These are phyloP conservation scores for Kalmusia sp. DNA, from an alignment of 2,329 filamentous ascomycete genomes.

Conservation along the genomic window DNA sequence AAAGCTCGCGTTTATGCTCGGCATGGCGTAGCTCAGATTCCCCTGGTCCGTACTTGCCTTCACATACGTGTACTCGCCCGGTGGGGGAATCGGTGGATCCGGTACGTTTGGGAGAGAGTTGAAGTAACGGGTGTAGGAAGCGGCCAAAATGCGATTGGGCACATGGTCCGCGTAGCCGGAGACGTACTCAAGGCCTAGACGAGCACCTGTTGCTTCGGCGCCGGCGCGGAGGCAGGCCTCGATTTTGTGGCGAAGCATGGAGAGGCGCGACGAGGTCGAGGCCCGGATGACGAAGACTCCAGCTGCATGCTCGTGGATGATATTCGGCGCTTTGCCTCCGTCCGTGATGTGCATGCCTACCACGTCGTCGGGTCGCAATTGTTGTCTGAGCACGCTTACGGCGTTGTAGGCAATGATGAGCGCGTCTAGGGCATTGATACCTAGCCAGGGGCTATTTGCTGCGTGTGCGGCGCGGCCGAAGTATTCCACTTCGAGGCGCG, in stretches of 20 bases:
- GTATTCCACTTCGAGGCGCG: conserved; percentile 25
- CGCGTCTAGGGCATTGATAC: conserved; percentile 51
- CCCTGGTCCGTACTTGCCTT: conserved; percentile 67
- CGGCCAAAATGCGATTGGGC: conserved; percentile 59
- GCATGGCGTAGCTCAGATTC: conserved; percentile 64
- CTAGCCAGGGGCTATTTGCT: conserved; percentile 48
- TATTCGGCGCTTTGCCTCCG: conserved; percentile 42
- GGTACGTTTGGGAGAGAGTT: conserved; percentile 23
- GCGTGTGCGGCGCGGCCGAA: conserved; percentile 45
- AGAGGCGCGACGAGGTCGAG: conserved; percentile 31
- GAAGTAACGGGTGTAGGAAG: conserved; percentile 39
- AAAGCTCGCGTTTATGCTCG: conserved; percentile 62
- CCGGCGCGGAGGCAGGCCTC: conserved; percentile 56
- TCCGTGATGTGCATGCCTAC: conserved; percentile 43
- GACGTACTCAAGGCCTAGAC: conserved; percentile 51
- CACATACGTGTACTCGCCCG: conserved; percentile 25
- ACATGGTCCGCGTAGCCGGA: conserved; percentile 63
- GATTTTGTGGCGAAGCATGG: conserved; percentile 40
- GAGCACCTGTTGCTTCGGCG: conserved; percentile 59
- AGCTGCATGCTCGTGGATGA: conserved; percentile 50
- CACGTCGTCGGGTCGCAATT: conserved; percentile 49
- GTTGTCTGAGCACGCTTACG: conserved; percentile 48
- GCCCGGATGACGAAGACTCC: conserved; percentile 49
- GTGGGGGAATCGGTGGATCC: conserved; percentile 19
- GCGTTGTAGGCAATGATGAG: conserved; percentile 43